Percentiles rank a stretch among this genome's conserved stretches.
Evolutionary conservation across 345 rosid genomes (phyloP).

Genomic region (Acer saccharum): DNA sequence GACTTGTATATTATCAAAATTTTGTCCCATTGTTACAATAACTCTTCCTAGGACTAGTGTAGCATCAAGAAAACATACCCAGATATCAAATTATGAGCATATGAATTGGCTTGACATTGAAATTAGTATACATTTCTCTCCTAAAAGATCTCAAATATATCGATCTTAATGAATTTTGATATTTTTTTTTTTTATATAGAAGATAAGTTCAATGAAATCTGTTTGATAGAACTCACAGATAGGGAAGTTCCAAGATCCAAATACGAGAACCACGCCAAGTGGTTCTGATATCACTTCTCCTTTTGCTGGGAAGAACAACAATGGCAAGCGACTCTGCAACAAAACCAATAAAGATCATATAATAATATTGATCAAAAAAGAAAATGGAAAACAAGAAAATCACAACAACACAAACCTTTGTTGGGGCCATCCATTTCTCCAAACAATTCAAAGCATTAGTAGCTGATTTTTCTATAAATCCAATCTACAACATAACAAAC

Average conservation of each 20-base stretch:
- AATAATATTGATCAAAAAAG: background rate
- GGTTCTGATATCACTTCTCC: conserved; percentile 74
- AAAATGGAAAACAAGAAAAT: too few relatives aligned
- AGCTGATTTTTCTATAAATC: conserved; percentile 65
- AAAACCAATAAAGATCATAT: too few relatives aligned
- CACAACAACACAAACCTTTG: conserved; percentile 41
- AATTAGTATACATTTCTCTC: background rate
- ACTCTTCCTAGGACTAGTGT: too few relatives aligned
- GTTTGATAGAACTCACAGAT: conserved; percentile 50
- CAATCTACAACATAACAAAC: conserved; percentile 38
- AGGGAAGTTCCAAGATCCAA: conserved; percentile 89
- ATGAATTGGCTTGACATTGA: too few relatives aligned
- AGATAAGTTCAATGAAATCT: too few relatives aligned
- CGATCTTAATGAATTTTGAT: too few relatives aligned
- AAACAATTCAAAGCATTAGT: conserved; percentile 44
- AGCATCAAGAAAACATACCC: too few relatives aligned
- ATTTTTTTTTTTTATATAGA: too few relatives aligned
- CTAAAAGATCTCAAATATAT: too few relatives aligned
- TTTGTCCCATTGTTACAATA: too few relatives aligned
- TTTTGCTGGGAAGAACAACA: conserved; percentile 62
- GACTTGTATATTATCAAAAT: too few relatives aligned
- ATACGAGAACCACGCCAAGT: conserved; percentile 72
- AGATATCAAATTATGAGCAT: too few relatives aligned
- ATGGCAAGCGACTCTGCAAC: conserved; percentile 52
- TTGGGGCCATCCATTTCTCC: conserved; percentile 78